Percentiles rank a stretch among this genome's conserved stretches.
These are phyloP conservation scores for Leccinum proliferum DNA, from an alignment of 1,284 basidiomycete genomes.

Conservation along the genomic window DNA sequence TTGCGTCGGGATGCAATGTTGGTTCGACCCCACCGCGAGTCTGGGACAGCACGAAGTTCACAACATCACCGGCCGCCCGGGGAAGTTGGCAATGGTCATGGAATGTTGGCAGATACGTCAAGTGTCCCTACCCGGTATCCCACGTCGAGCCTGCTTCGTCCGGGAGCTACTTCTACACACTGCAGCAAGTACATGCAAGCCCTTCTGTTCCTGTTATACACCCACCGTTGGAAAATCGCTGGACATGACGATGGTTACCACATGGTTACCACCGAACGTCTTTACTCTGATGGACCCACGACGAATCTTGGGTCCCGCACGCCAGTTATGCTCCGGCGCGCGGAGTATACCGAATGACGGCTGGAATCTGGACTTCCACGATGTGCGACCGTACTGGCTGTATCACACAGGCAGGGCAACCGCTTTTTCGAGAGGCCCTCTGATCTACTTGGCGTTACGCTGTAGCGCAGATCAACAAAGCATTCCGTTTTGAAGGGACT, in stretches of 20 bases:
- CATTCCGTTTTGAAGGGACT: constrained; percentile 16
- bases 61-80: constrained; percentile 9
- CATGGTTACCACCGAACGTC: constrained; percentile 14
- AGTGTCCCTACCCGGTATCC: not conserved
- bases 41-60: not conserved
- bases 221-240: not conserved
- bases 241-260: constrained; percentile 1
- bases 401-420: no score
- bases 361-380: constrained; percentile 31
- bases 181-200: not conserved
- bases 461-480: constrained; percentile 16
- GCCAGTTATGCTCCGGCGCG: not conserved
- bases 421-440: no score
- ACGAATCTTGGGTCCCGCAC: not conserved
- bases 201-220: no score
- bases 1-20: constrained; percentile 6
- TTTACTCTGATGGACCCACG: constrained; percentile 34
- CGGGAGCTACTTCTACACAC: not conserved
- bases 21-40: not conserved
- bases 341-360: constrained; percentile 30
- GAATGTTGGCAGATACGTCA: constrained; percentile 5
- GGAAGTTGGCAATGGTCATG: constrained; percentile 25
- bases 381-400: constrained; percentile 25
- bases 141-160: not conserved
- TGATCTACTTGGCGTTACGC: no score